Evolutionary conservation across 306 rosid species (phyloP).

Genomic region (Mimosa pudica): DNA sequence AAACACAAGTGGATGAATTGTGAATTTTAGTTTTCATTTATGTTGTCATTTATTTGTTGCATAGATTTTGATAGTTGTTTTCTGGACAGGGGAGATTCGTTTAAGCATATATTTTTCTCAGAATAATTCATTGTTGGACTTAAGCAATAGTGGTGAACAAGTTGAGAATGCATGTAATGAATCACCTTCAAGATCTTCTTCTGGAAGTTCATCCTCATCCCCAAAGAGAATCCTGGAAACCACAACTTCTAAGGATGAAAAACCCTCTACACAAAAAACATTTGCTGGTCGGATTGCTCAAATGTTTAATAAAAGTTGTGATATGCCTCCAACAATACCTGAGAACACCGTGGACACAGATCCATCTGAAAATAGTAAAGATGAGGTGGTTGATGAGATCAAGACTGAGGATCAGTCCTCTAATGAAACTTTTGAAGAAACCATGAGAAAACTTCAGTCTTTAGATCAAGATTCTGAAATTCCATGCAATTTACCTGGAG

Average conservation of each 20-base stretch:
- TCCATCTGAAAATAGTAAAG: constrained; percentile 51
- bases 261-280: constrained; percentile 52
- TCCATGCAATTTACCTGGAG: constrained; percentile 79
- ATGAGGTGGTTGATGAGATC: constrained; percentile 50
- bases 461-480: constrained; percentile 68
- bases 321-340: constrained; percentile 44
- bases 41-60: constrained; percentile 5
- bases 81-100: constrained; percentile 78
- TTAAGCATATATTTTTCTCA: constrained; percentile 54
- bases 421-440: constrained; percentile 67
- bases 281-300: constrained; percentile 77
- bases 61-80: constrained; percentile 14
- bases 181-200: constrained; percentile 14
- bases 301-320: constrained; percentile 71
- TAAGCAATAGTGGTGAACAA: constrained; percentile 27
- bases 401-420: constrained; percentile 60
- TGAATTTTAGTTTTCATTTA: constrained; percentile 16
- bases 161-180: background rate
- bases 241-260: constrained; percentile 65
- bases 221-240: constrained; percentile 57
- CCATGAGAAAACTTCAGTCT: constrained; percentile 61
- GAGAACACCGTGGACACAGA: constrained; percentile 59
- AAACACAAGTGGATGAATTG: background rate
- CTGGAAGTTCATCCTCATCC: constrained; percentile 51
- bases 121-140: constrained; percentile 51